Percentiles rank a stretch among this genome's conserved stretches.
These are phyloP conservation scores for Malassezia dermatis DNA, from an alignment of 1,284 basidiomycete genomes.

Conservation along the genomic window DNA sequence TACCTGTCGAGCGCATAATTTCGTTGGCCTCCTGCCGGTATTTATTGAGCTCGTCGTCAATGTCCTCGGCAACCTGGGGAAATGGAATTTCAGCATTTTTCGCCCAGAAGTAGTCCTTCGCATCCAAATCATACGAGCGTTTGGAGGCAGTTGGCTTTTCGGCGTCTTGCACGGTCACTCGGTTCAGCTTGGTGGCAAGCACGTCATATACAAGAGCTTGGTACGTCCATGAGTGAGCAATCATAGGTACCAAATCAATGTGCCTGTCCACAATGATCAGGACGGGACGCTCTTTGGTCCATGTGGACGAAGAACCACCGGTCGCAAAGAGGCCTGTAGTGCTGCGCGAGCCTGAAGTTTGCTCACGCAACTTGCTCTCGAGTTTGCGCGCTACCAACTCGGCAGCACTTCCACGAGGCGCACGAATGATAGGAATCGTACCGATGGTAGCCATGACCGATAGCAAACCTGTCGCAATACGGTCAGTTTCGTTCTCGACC, in stretches of 20 bases:
- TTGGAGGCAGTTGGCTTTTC: constrained; percentile 20
- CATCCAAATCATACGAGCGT: constrained; percentile 74
- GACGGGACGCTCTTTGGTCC: constrained; percentile 49
- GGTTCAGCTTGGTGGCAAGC: constrained; percentile 89
- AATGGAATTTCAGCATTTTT: constrained; percentile 93
- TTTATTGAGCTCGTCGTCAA: constrained; percentile 75
- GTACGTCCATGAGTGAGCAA: constrained; percentile 98
- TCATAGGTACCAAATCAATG: constrained; percentile 83
- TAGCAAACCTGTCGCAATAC: constrained; percentile 80
- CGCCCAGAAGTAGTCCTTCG: constrained; percentile 98
- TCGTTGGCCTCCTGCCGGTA: constrained; percentile 97
- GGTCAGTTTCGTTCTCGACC: constrained; percentile 86
- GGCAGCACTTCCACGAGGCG: constrained; percentile 88
- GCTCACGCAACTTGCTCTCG: constrained; percentile 83
- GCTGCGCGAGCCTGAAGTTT: constrained; percentile 61
- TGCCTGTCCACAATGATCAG: constrained; percentile 89
- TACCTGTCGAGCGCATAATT: constrained; percentile 87
- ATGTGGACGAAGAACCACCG: constrained; percentile 14
- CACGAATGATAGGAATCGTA: constrained; percentile 85
- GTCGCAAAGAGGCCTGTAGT: constrained; percentile 40
- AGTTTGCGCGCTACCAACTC: constrained; percentile 96
- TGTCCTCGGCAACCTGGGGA: constrained; percentile 96
- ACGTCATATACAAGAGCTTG: constrained; percentile 97
- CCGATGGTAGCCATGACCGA: constrained; percentile 85
- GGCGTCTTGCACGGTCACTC: constrained; percentile 62